phyloP scores from a whole-genome alignment of 257 asterid genomes.

The Schizonepeta tenuifolia region DNA sequence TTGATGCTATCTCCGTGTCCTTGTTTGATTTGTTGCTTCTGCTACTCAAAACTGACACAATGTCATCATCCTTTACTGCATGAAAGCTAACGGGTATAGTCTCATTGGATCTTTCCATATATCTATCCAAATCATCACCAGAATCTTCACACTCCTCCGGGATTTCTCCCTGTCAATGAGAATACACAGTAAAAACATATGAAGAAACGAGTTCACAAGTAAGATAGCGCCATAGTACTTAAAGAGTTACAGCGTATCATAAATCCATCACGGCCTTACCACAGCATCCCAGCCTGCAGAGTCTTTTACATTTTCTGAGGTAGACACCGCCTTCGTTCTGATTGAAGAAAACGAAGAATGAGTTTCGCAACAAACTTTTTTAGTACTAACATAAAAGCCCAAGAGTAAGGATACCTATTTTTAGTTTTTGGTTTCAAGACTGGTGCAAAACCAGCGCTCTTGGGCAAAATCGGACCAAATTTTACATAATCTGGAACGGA shows the following conservation, averaged over 20 bases:
- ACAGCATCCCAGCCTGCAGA: slow-evolving; percentile 52
- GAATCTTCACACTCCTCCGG: slow-evolving; percentile 53
- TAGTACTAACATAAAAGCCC: not conserved
- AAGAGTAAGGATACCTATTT: not conserved
- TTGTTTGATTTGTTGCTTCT: slow-evolving; percentile 38
- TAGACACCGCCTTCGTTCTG: slow-evolving; percentile 47
- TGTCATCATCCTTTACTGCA: slow-evolving; percentile 36
- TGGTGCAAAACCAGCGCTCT: slow-evolving; percentile 72
- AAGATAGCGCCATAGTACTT: not conserved
- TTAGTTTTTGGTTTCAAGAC: slow-evolving; percentile 36
- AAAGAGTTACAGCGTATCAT: not conserved
- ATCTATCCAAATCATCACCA: slow-evolving; percentile 33
- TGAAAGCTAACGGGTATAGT: slow-evolving; percentile 25
- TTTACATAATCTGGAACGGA: slow-evolving; percentile 75
- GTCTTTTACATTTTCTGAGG: slow-evolving; percentile 45
- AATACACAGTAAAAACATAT: slow-evolving; percentile 8
- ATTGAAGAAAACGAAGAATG: slow-evolving; percentile 16
- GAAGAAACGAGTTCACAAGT: not conserved
- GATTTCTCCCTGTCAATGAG: slow-evolving; percentile 49
- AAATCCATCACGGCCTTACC: slow-evolving; percentile 39
- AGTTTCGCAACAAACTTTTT: not conserved
- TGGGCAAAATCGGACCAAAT: slow-evolving; percentile 83
- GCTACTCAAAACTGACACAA: slow-evolving; percentile 34
- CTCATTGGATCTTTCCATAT: slow-evolving; percentile 32
- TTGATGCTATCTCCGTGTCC: slow-evolving; percentile 41